Evolutionary conservation across 2,329 filamentous ascomycete species (phyloP).

Genomic region (Stachybotrys elegans): DNA sequence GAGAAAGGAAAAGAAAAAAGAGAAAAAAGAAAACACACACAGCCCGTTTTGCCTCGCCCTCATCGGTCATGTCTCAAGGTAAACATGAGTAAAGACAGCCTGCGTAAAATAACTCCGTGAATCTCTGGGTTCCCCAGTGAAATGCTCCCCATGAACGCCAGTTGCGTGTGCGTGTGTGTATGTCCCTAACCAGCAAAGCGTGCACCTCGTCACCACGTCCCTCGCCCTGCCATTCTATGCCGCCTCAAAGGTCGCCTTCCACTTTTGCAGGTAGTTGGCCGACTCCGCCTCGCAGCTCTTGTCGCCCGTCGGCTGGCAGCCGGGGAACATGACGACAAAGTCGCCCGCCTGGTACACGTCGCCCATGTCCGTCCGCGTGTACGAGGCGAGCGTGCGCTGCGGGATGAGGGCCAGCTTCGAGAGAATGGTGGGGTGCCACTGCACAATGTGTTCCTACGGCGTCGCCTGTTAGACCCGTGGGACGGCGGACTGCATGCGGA

Average conservation of each 20-base stretch:
- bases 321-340: slow-evolving; percentile 72
- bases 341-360: slow-evolving; percentile 77
- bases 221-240: too few relatives aligned
- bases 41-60: too few relatives aligned
- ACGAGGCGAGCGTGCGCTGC: slow-evolving; percentile 77
- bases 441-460: slow-evolving; percentile 73
- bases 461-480: slow-evolving; percentile 20
- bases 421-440: slow-evolving; percentile 96
- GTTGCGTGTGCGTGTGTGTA: too few relatives aligned
- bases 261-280: slow-evolving; percentile 41
- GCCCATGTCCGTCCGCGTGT: slow-evolving; percentile 53
- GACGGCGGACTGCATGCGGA: background rate
- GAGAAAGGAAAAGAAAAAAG: too few relatives aligned
- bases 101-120: too few relatives aligned
- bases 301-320: slow-evolving; percentile 56
- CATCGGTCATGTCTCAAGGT: too few relatives aligned
- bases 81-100: too few relatives aligned
- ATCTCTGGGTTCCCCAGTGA: too few relatives aligned
- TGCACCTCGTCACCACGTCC: too few relatives aligned
- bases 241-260: slow-evolving; percentile 35
- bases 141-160: too few relatives aligned
- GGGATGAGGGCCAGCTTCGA: slow-evolving; percentile 87
- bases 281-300: slow-evolving; percentile 71
- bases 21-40: too few relatives aligned
- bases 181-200: too few relatives aligned